A percentile compares a stretch with the other conserved stretches of the same genome.
These are phyloP conservation scores for Tetrapisispora iriomotensis DNA, from an alignment of 805 yeast genomes.

Conservation along the genomic window DNA sequence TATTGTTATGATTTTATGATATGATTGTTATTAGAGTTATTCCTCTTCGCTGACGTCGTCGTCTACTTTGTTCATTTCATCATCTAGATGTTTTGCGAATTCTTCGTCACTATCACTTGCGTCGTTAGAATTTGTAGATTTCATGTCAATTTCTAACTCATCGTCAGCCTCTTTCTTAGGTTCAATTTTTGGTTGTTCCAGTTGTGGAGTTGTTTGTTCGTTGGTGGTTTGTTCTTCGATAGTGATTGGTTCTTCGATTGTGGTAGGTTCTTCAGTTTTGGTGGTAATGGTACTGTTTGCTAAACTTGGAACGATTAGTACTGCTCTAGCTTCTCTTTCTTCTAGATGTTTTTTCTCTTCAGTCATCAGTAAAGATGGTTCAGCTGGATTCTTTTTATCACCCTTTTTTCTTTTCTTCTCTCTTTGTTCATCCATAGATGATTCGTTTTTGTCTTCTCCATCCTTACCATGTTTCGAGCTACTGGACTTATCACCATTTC, in stretches of 20 bases:
- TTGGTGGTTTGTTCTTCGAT: neutral
- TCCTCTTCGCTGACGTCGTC: constrained; percentile 28
- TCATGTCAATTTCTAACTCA: neutral
- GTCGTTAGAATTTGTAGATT: constrained; percentile 4
- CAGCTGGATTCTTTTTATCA: constrained; percentile 20
- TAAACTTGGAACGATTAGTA: constrained; percentile 24
- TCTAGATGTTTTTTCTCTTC: constrained; percentile 26
- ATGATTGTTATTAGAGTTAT: constrained; percentile 2
- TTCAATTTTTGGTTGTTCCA: neutral
- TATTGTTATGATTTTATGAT: no score
- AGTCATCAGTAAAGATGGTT: constrained; percentile 26
- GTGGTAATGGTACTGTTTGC: constrained; percentile 6
- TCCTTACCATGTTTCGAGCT: no score
- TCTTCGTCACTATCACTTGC: constrained; percentile 29
- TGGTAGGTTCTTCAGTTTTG: neutral
- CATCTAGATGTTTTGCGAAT: constrained; percentile 27
- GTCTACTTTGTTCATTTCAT: constrained; percentile 24
- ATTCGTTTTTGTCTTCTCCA: constrained; percentile 1
- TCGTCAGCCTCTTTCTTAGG: neutral
- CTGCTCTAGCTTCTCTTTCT: constrained; percentile 26
- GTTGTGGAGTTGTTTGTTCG: neutral
- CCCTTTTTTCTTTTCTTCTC: constrained; percentile 12
- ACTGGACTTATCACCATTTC: no score
- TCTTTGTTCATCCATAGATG: constrained; percentile 7
- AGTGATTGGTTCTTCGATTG: neutral